Percentiles rank a stretch among this genome's conserved stretches.
phyloP scores from a whole-genome alignment of 257 asterid species.

The Primulina eburnea region DNA sequence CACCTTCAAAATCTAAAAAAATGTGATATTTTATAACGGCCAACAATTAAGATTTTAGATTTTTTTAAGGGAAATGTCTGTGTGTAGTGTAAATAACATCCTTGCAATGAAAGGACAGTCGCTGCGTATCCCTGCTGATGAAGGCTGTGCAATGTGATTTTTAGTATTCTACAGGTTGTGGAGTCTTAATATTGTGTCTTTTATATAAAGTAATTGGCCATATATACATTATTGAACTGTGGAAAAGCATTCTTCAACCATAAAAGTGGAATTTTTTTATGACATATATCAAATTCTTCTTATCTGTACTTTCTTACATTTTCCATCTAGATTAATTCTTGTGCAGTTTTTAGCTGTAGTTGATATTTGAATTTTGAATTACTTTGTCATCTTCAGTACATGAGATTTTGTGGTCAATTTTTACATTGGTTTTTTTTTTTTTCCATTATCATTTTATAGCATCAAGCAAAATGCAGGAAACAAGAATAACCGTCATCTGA shows the following conservation, averaged over 20 bases:
- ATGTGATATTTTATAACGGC: background rate
- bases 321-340: constrained; percentile 3
- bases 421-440: background rate
- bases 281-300: constrained; percentile 6
- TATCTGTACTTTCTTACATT: background rate
- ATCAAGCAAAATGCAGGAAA: background rate
- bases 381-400: constrained; percentile 5
- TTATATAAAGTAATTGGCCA: constrained; percentile 14
- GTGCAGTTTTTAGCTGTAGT: constrained; percentile 10
- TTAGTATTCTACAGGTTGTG: background rate
- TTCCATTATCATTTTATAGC: background rate
- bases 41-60: background rate
- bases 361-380: background rate
- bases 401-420: constrained; percentile 2
- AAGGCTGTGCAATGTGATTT: constrained; percentile 6
- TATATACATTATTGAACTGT: background rate
- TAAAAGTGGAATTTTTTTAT: constrained; percentile 11
- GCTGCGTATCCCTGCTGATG: constrained; percentile 11
- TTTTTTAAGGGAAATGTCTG: background rate
- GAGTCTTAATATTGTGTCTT: constrained; percentile 1
- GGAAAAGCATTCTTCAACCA: constrained; percentile 6
- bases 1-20: background rate
- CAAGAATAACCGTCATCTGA: background rate
- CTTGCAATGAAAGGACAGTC: constrained; percentile 1
- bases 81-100: background rate